Base-by-base conservation (phyloP, 2,329 filamentous ascomycete genomes). In the Sporothrix globosa region DNA sequence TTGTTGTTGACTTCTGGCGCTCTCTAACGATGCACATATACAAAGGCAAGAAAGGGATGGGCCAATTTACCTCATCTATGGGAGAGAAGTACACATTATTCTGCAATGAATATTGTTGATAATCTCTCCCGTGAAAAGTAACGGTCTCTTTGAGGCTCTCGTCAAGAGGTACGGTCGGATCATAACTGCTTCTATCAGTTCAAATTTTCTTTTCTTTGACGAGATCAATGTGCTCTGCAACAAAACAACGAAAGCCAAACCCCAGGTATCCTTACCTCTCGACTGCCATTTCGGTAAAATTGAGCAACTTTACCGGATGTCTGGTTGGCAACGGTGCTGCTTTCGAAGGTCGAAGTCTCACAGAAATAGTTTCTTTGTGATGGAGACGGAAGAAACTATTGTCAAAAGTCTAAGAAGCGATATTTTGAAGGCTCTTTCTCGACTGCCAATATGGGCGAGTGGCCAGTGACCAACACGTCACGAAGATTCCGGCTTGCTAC, bases 51-150 rank as follows among this genome's bases (percentile, higher is more conserved):
- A 50, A 56, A 30, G 60, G 24, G 13, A n/a, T 17, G 21, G 30
- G 70, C 44, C 75, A 80, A 75, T 30, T 30, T 83, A 92, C 91
- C 83, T 92, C 90, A 76, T 93, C 91, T 70, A 91, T 83, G 10
- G 91, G 91, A 60, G 83, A 86, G 75, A 91, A 90, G 77, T 91
- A 91, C 73, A 87, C 85, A 48, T 82, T 83, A 74, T 90, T 87
- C 41, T 88, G 84, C 68, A 92, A 78, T 24, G 90, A 85, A 80
- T 90, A 88, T 76, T 85, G 84, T 74, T 93, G 91, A 77, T 88
- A 93, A 61, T 85, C 83, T 76, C 91, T 85, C 72, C 88, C 88
- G 77, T 89, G 83, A 74, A 89, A 81, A 19, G 83, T 81, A 71
- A 90, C 80, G 5, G 86, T 89, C 75, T 90, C 85, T 74, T 86